phyloP scores from a whole-genome alignment of 176 grass and related monocot genomes.

The Hsuehochloa calcarea region DNA sequence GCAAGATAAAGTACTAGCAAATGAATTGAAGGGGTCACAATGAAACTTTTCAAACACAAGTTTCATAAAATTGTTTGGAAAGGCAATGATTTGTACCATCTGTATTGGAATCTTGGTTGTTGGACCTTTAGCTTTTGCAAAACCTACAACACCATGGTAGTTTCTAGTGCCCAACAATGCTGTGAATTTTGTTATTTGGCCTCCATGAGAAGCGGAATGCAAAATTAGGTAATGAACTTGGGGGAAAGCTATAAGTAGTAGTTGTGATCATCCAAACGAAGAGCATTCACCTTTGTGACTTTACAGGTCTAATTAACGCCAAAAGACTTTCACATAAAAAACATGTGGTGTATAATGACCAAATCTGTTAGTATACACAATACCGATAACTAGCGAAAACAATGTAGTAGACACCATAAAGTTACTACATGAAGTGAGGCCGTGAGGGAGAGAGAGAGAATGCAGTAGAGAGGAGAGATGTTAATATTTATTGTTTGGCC shows the following conservation, averaged over 20 bases:
- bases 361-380: background rate
- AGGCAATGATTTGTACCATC: constrained; percentile 48
- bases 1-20: background rate
- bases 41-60: background rate
- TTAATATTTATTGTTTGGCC: too few species aligned
- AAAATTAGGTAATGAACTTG: constrained; percentile 4
- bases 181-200: constrained; percentile 81
- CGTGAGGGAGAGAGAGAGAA: too few species aligned
- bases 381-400: background rate
- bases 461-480: too few species aligned
- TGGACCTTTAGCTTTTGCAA: constrained; percentile 86
- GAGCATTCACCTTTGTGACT: constrained; percentile 81
- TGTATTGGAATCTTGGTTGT: constrained; percentile 88
- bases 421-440: background rate
- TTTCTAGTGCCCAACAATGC: constrained; percentile 87
- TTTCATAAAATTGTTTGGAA: constrained; percentile 7
- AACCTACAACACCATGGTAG: constrained; percentile 91
- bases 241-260: background rate
- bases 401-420: background rate
- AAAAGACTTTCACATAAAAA: constrained; percentile 96
- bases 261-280: background rate
- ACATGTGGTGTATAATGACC: constrained; percentile 38
- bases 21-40: background rate
- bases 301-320: constrained; percentile 89
- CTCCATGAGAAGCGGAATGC: constrained; percentile 54